These are phyloP conservation scores for Bipolaris gigantea DNA, from an alignment of 2,329 filamentous ascomycete species.

Conservation along the genomic window DNA sequence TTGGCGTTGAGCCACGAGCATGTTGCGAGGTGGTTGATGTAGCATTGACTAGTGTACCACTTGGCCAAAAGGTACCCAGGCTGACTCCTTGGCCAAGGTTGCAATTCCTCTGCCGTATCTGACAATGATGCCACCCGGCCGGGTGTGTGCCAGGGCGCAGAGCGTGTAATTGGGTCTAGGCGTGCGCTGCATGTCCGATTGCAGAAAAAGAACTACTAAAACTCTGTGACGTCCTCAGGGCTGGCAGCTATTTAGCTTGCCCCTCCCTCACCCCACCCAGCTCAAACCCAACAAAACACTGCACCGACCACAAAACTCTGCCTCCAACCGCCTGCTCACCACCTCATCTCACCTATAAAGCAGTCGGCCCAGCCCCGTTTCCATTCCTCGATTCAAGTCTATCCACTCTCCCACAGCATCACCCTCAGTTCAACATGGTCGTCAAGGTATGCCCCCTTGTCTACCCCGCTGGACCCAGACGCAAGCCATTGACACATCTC, in stretches of 20 bases:
- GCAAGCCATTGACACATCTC: constrained; percentile 29
- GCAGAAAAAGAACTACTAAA: constrained; percentile 33
- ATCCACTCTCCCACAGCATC: constrained; percentile 26
- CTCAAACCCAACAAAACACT: constrained; percentile 35
- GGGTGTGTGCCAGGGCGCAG: constrained; percentile 34
- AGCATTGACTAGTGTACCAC: constrained; percentile 18
- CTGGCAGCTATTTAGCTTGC: constrained; percentile 27
- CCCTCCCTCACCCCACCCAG: constrained; percentile 35
- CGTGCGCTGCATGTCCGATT: constrained; percentile 36
- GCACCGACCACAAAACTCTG: constrained; percentile 26
- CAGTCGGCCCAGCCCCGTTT: constrained; percentile 18
- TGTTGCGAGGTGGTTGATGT: background rate
- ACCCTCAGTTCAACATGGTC: constrained; percentile 46
- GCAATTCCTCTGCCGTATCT: constrained; percentile 17
- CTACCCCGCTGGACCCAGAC: constrained; percentile 22
- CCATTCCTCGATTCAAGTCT: constrained; percentile 10
- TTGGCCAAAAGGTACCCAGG: constrained; percentile 15
- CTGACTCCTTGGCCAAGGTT: constrained; percentile 29
- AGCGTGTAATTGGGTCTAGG: constrained; percentile 35
- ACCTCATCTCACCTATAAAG: constrained; percentile 26
- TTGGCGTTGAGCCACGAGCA: constrained; percentile 7
- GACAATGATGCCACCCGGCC: constrained; percentile 34
- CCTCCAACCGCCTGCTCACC: constrained; percentile 21
- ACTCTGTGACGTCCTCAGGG: constrained; percentile 32
- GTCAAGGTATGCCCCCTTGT: constrained; percentile 48